Base-by-base conservation (phyloP, 371 early-diverging fungal species). In the Apophysomyces variabilis region DNA sequence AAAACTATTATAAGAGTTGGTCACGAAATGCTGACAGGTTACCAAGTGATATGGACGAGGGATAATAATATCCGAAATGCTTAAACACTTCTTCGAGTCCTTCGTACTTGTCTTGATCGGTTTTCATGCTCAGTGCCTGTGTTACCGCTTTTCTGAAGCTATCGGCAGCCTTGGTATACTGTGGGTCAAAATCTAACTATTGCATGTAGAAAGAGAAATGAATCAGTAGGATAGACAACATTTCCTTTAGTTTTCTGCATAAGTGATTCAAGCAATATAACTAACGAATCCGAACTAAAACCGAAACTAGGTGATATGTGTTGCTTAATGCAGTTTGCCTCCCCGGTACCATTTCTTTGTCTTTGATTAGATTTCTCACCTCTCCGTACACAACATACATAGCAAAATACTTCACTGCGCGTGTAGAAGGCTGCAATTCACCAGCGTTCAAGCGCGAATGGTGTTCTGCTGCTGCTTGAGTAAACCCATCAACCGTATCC, bases 41-140 rank as follows among this genome's bases (percentile, higher is more conserved):
- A 50, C 54, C 54, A 21, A 50, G 54, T 18, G 18, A 18, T n/a
- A 50, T 21, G 7, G 21, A n/a, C 9, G 54, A 50, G 5, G 54
- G 54, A 21, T 50, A 50, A 21, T 50, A 50, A 21, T 50, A 50
- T 50, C 54, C 54, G 8, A 50, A 50, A 21, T 21, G 54, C 9
- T 11, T 11, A 50, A 50, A 50, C 54, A 50, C 54, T 21, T 26
- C 16, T 50, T 50, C 9, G 9, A 50, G 21, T 21, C 5, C 54
- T 16, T 16, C 0, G 21, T 50, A 50, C 21, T 50, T 50, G 7
- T 50, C 1, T 11, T 32, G 16, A 21, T 50, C 21, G 3, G 54
- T 18, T 8, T 16, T 21, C 21, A 21, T 21, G 7, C 2, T n/a
- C 21, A 50, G 21, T 7, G 54, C 54, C 21, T 1, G 2, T 5